Evolutionary conservation across 2,329 filamentous ascomycete species (phyloP), one percentile per base, ranked within the genome.

Genomic region (Oidium heveae): DNA sequence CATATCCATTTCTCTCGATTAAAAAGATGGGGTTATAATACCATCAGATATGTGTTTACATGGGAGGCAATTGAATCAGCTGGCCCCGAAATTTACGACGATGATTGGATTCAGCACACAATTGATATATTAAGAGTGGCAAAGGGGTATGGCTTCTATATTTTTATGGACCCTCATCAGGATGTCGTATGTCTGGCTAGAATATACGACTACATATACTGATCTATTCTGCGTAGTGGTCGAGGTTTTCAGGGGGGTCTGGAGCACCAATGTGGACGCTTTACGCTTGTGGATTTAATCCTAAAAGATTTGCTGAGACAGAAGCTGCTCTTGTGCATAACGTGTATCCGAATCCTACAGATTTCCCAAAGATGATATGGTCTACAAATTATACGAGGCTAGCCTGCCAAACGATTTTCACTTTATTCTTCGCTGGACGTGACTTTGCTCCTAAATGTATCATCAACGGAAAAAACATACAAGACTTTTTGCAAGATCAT

Each of bases 281-380:
- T 1, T 95, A 96, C 67, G 91, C 93, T 28, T 88, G 84, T 59
- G 91, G 91, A 9, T 71, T 98, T 50, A 86, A 98, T 64, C 91
- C 91, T 0, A 75, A 82, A 66, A 80, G 76, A 59, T 95, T 98
- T 63, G 79, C 80, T 54, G 79, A 77, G 20, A 98, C 88, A 15
- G 84, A 95, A 68, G 89, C 89, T 4, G 86, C 91, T 39, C 76
- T 96, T 57, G 89, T 98, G 7, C 91, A 98, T 54, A 98, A 96
- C 63, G 93, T 85, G 1, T 95, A 86, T 64, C 80, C 85, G 10
- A 76, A 94, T 20, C 86, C 88, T 9, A 80, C 80, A 28, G 75
- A 81, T 0, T 98, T 89, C 60, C 91, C 91, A 24, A 96, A 95
- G 70, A 98, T 98, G 93, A 89, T 96, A 56, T 98, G 91, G 91